Evolutionary conservation across 352 stramenopile species (phyloP).

Genomic region (Phytophthora fragariaefolia): DNA sequence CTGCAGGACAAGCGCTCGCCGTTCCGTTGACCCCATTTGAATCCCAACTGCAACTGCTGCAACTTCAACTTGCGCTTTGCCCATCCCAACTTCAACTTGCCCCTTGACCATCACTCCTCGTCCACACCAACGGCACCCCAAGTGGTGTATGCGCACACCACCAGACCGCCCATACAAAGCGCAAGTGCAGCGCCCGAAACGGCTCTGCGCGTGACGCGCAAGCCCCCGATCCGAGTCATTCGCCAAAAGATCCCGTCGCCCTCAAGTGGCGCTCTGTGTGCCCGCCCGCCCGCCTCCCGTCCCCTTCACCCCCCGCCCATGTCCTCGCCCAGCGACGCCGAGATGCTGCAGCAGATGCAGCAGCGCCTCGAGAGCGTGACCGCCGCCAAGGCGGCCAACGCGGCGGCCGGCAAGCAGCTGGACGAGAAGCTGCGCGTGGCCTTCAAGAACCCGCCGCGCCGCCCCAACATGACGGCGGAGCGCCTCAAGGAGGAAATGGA

Average conservation of each 20-base stretch:
- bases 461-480: slow-evolving; percentile 58
- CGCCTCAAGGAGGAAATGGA: slow-evolving; percentile 64
- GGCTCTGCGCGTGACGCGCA: slow-evolving; percentile 13
- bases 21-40: slow-evolving; percentile 33
- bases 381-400: slow-evolving; percentile 55
- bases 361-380: slow-evolving; percentile 48
- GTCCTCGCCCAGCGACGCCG: slow-evolving; percentile 43
- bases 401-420: slow-evolving; percentile 62
- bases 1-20: slow-evolving; percentile 40
- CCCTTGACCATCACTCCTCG: slow-evolving; percentile 21
- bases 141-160: neutral
- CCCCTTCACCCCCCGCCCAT: slow-evolving; percentile 25
- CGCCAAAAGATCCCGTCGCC: slow-evolving; percentile 34
- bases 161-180: slow-evolving; percentile 11
- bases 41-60: neutral
- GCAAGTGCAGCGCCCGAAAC: neutral
- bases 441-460: slow-evolving; percentile 75
- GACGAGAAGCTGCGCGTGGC: slow-evolving; percentile 76
- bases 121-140: neutral
- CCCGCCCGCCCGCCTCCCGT: neutral
- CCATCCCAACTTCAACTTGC: neutral
- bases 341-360: slow-evolving; percentile 65
- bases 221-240: slow-evolving; percentile 26
- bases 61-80: slow-evolving; percentile 22
- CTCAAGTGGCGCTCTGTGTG: slow-evolving; percentile 7